These are phyloP conservation scores for Komagataella mondaviorum DNA, from an alignment of 805 yeast genomes.

Conservation along the genomic window DNA sequence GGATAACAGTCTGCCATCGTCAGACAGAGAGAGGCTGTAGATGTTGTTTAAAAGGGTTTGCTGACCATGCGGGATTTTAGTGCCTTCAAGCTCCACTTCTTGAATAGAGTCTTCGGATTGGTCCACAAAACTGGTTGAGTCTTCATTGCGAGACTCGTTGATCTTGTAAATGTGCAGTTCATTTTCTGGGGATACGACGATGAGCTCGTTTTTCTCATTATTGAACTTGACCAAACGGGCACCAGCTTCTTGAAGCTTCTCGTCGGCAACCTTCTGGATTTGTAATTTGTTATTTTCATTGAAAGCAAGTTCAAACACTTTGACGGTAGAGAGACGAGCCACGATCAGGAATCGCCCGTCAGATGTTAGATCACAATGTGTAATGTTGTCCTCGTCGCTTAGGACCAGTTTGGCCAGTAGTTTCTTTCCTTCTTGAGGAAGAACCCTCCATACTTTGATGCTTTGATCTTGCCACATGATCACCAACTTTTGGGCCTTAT, in stretches of 20 bases:
- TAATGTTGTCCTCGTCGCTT: slow-evolving; percentile 70
- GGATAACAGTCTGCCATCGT: slow-evolving; percentile 19
- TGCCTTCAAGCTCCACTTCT: slow-evolving; percentile 18
- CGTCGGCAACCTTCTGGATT: slow-evolving; percentile 41
- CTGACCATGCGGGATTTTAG: slow-evolving; percentile 25
- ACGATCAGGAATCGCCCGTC: slow-evolving; percentile 60
- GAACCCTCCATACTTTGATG: slow-evolving; percentile 68
- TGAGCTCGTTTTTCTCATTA: slow-evolving; percentile 23
- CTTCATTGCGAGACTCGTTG: slow-evolving; percentile 17
- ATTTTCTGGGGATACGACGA: slow-evolving; percentile 47
- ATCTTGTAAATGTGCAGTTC: slow-evolving; percentile 24
- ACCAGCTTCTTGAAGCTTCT: slow-evolving; percentile 28
- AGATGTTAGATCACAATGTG: slow-evolving; percentile 50
- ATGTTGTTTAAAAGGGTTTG: slow-evolving; percentile 25
- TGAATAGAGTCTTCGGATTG: slow-evolving; percentile 25
- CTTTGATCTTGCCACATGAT: slow-evolving; percentile 74
- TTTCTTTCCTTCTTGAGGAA: slow-evolving; percentile 23
- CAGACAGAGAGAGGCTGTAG: slow-evolving; percentile 35
- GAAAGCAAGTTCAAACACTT: slow-evolving; percentile 50
- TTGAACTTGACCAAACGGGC: slow-evolving; percentile 39
- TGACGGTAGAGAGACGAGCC: slow-evolving; percentile 53
- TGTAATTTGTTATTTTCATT: slow-evolving; percentile 18
- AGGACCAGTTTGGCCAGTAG: slow-evolving; percentile 53
- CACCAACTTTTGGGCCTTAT: slow-evolving; percentile 34
- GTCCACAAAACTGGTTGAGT: slow-evolving; percentile 13